phyloP scores from a whole-genome alignment of 2,329 filamentous ascomycete genomes.

The Sporothrix brasiliensis region DNA sequence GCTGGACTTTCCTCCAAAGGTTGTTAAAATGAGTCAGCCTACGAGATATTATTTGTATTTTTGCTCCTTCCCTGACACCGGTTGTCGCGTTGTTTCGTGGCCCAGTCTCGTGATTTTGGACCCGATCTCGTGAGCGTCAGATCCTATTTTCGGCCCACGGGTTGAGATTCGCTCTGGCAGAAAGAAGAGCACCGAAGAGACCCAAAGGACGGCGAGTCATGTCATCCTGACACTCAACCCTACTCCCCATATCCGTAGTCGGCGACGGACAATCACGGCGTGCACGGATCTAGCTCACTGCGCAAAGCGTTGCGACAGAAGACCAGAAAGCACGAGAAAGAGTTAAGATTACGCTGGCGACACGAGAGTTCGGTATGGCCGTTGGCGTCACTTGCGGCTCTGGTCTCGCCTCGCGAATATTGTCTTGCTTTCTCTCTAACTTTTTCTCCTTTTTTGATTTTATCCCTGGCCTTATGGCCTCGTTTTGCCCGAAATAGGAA shows the following conservation, averaged over 20 bases:
- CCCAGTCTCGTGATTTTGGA: slow-evolving; percentile 24
- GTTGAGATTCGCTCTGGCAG: background rate
- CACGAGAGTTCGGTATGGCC: background rate
- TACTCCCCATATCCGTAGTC: background rate
- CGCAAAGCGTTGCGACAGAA: background rate
- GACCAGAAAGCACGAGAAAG: background rate
- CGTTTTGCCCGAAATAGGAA: too few relatives aligned
- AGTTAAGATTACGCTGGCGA: background rate
- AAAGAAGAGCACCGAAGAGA: background rate
- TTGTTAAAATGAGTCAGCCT: slow-evolving; percentile 25
- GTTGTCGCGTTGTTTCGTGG: slow-evolving; percentile 1
- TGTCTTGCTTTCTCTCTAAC: too few relatives aligned
- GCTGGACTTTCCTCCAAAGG: background rate
- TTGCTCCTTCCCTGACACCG: background rate
- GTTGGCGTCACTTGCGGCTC: background rate
- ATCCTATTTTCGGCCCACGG: slow-evolving; percentile 5
- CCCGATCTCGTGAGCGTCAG: slow-evolving; percentile 19
- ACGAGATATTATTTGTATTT: background rate
- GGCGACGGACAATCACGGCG: slow-evolving; percentile 14
- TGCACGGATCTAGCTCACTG: background rate
- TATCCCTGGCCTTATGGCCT: too few relatives aligned
- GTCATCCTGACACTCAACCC: background rate
- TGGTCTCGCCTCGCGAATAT: background rate
- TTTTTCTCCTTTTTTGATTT: too few relatives aligned
- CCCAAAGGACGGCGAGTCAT: background rate